Evolutionary conservation across 208 protist species (phyloP), one percentile per base, ranked within the genome.

Genomic region (Leishmania tropica): DNA sequence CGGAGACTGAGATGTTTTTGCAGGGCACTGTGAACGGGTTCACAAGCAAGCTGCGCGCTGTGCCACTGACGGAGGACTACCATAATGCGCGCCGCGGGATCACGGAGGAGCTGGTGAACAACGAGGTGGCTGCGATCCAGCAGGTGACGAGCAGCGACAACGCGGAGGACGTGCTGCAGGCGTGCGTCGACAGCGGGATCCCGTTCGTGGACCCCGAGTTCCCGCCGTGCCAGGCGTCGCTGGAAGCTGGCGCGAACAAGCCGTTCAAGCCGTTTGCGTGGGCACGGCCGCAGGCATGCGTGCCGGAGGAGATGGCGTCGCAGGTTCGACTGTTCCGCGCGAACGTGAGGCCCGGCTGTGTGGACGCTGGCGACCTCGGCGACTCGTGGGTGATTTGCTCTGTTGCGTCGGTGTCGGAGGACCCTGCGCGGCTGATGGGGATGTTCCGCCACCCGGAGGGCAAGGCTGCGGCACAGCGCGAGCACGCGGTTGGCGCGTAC

Each of bases 321-420:
- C 85, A 93, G 74, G 87, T 95, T 73, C 90, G 90, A 40, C 88
- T 96, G 56, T 96, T 96, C 84, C 83, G 90, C 62, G 64, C 80
- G 19, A 81, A 45, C 28, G 83, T 92, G 83, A 73, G 68, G 47
- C 90, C 92, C 62, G 80, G 79, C 47, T 75, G 73, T 65, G 81
- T 96, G 53, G 87, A 90, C 64, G 82, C 87, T 31, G 93, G 93
- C 65, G 86, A 94, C 53, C 84, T 96, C 13, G 92, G 92, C 48
- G 91, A 97, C 83, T 89, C 78, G 62, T 97, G 91, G 91, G 72
- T 97, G 58, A 88, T 93, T 79, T 94, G 93, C 76, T 83, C 94
- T 24, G 78, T 97, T 19, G 85, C 92, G 7, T 45, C 86, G 1
- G 40, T 95, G 35, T 78, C 90, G 24, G 91, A 96, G 83, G 77